Base-by-base conservation (phyloP, 2,329 filamentous ascomycete species). In the Hypoxylon sp. region DNA sequence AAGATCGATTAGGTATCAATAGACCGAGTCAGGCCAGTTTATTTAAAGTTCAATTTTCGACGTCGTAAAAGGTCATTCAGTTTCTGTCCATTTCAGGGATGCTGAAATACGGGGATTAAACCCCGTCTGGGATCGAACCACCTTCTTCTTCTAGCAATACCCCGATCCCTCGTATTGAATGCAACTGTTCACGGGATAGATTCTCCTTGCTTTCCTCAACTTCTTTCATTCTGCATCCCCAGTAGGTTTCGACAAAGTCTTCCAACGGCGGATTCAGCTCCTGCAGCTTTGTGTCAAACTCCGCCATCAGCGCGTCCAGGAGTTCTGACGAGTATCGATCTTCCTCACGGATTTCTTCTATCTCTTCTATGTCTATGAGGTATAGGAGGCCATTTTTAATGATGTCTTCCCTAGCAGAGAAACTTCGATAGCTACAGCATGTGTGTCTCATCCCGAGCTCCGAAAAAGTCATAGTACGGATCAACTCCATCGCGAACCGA, bases 301-400 rank as follows among this genome's bases (percentile, higher is more conserved):
- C 61, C n/a, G 21, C 34, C 57, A 68, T 58, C 6, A 68, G 36
- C 14, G 4, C 6, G 2, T 60, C 61, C 3, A 65, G 7, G 5
- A 17, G 28, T 19, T 23, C 34, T 32, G 57, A 61, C 7, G 62
- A 14, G 28, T 59, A 17, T 43, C 43, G 45, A 5, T 65, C 56
- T 50, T 68, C 60, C 38, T 65, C 60, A 9, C 52, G 60, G 34
- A 68, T 55, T 46, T 64, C 65, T 2, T 46, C 48, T 1, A 59
- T 21, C 25, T 68, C 65, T 11, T 32, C 38, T 19, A 45, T 46
- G 11, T 61, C 65, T 17, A 48, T 53, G 9, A 60, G 36, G 19
- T 6, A 6, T 25, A 63, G 21, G 3, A 63, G 2, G 1, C 23
- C 32, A 19, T 19, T 1, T 28, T 17, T 6, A 7, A 19, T 17